Conservation (phyloP, 345 rosid genomes). For the Populus nigra region DNA sequence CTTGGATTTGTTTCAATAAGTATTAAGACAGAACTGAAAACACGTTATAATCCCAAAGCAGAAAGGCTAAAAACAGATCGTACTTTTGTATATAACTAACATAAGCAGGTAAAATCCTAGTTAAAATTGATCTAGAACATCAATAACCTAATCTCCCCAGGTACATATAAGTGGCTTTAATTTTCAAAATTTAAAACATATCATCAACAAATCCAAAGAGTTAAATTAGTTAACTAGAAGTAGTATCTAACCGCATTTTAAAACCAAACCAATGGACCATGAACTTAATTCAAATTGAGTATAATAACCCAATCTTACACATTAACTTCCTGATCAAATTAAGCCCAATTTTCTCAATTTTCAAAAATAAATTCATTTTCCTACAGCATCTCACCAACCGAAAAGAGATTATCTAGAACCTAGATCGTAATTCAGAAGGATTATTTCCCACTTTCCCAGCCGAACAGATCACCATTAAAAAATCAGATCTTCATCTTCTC, state of each 20-base stretch:
- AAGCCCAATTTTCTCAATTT: background rate
- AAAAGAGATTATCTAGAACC: background rate
- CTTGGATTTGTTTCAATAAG: background rate
- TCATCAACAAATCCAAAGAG: background rate
- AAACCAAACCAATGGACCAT: background rate
- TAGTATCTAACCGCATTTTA: background rate
- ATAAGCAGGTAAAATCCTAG: background rate
- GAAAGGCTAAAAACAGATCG: background rate
- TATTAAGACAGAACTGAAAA: background rate
- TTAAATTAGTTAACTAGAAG: background rate
- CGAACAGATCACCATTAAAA: background rate
- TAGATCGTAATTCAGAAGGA: background rate
- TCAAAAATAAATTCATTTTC: background rate
- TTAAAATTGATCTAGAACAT: too few relatives aligned
- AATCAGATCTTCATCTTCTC: background rate
- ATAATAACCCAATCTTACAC: background rate
- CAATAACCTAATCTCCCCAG: background rate
- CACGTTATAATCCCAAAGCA: background rate
- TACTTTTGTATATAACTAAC: background rate
- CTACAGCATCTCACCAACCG: background rate
- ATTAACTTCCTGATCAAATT: background rate
- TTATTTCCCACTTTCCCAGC: background rate
- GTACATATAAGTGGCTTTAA: background rate
- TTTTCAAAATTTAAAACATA: background rate
- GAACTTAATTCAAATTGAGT: background rate